phyloP scores from a whole-genome alignment of 139 green algal genomes.

The Coelastrella sp. region DNA sequence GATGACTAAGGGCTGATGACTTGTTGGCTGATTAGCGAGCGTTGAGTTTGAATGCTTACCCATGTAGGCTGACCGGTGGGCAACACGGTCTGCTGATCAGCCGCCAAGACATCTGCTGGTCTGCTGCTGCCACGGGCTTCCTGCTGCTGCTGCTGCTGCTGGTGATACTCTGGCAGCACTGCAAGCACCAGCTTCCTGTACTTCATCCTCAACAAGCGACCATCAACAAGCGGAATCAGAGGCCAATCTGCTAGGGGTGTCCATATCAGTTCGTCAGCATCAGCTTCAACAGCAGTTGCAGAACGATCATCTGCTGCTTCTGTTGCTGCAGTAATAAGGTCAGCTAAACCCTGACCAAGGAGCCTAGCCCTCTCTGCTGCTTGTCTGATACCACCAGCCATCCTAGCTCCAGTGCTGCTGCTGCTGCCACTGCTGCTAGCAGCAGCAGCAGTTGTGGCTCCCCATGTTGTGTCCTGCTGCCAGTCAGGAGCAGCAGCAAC shows the following conservation, averaged over 20 bases:
- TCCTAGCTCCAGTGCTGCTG: background rate
- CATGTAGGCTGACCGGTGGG: background rate
- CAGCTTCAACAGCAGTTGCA: conserved; percentile 1
- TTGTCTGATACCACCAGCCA: background rate
- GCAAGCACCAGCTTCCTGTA: conserved; percentile 54
- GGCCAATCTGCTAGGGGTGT: conserved; percentile 47
- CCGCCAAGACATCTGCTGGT: background rate
- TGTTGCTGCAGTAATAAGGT: background rate
- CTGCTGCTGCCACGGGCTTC: background rate
- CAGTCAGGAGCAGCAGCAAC: conserved; percentile 45
- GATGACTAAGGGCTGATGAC: too few species aligned
- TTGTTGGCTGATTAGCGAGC: too few species aligned
- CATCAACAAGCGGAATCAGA: conserved; percentile 54
- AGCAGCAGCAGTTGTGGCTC: background rate
- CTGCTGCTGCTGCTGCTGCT: conserved; percentile 20
- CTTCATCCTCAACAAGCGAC: conserved; percentile 20
- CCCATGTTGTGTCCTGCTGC: conserved; percentile 5
- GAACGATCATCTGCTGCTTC: background rate
- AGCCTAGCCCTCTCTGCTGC: conserved; percentile 17
- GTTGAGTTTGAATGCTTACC: conserved; percentile 10
- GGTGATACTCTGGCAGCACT: conserved; percentile 40
- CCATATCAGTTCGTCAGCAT: conserved; percentile 27
- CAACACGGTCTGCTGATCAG: background rate
- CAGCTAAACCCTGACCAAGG: background rate
- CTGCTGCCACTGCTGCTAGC: background rate